These are phyloP conservation scores for Leccinum subrobustum DNA, from an alignment of 1,284 basidiomycete species.

Conservation along the genomic window DNA sequence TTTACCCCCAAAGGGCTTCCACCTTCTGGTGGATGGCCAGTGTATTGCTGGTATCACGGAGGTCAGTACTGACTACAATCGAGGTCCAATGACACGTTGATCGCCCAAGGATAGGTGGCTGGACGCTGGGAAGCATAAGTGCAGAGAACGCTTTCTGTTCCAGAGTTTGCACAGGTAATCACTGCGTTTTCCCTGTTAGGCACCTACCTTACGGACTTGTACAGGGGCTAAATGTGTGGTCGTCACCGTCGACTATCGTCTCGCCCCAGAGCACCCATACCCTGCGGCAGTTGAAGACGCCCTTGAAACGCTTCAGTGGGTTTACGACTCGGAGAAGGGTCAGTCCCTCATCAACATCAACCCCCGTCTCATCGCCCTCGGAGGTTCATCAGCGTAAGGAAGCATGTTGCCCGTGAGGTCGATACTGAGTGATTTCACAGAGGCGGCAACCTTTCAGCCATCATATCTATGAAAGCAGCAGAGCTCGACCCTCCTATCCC, in stretches of 20 bases:
- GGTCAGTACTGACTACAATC: slow-evolving; percentile 28
- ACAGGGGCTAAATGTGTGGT: slow-evolving; percentile 42
- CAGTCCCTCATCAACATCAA: slow-evolving; percentile 40
- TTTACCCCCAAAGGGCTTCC: slow-evolving; percentile 45
- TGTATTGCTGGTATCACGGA: slow-evolving; percentile 49
- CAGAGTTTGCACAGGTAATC: slow-evolving; percentile 28
- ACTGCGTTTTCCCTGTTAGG: not conserved
- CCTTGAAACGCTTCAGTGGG: slow-evolving; percentile 51
- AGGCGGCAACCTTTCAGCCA: slow-evolving; percentile 54
- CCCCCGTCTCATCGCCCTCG: slow-evolving; percentile 44
- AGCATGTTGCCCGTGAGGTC: not conserved
- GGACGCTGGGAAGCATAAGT: slow-evolving; percentile 48
- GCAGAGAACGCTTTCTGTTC: slow-evolving; percentile 35
- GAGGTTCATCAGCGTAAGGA: slow-evolving; percentile 52
- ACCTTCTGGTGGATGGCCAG: slow-evolving; percentile 44
- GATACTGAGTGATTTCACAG: slow-evolving; percentile 26
- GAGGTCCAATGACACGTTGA: not conserved
- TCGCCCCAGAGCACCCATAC: slow-evolving; percentile 58
- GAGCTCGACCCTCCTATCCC: slow-evolving; percentile 41
- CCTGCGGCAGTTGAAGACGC: slow-evolving; percentile 61
- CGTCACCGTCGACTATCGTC: slow-evolving; percentile 55
- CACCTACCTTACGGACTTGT: not conserved
- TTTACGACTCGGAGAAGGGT: slow-evolving; percentile 41
- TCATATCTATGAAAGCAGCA: slow-evolving; percentile 48
- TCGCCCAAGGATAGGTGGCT: slow-evolving; percentile 39